These are phyloP conservation scores for Castanea crenata DNA, from an alignment of 306 rosid genomes.

Conservation along the genomic window DNA sequence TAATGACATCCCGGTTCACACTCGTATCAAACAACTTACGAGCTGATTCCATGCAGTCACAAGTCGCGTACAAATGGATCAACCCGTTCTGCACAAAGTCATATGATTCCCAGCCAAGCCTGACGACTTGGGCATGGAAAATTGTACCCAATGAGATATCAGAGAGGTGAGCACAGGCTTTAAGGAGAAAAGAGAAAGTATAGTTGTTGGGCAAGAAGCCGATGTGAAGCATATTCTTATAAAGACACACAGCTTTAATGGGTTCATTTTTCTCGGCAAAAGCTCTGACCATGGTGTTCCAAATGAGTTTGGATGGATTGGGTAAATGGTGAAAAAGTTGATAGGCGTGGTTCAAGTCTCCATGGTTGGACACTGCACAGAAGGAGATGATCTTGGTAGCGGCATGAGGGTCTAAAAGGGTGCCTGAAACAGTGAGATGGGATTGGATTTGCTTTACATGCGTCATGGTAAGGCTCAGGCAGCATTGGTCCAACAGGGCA, in stretches of 20 bases:
- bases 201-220: constrained; percentile 42
- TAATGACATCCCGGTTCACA: too few relatives aligned
- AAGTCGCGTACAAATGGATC: too few relatives aligned
- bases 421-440: constrained; percentile 37
- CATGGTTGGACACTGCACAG: constrained; percentile 12
- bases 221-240: constrained; percentile 23
- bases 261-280: constrained; percentile 30
- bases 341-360: constrained; percentile 30
- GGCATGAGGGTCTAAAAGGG: constrained; percentile 35
- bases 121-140: constrained; percentile 34
- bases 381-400: constrained; percentile 40
- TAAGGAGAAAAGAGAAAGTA: constrained; percentile 44
- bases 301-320: constrained; percentile 28
- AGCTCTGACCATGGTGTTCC: constrained; percentile 47
- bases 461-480: constrained; percentile 11
- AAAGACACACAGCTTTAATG: constrained; percentile 27
- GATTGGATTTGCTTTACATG: constrained; percentile 42
- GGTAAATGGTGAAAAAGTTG: constrained; percentile 32
- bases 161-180: constrained; percentile 31
- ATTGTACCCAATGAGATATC: constrained; percentile 23
- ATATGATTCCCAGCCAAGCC: constrained; percentile 42
- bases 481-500: constrained; percentile 32
- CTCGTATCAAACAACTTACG: too few relatives aligned
- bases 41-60: too few relatives aligned
- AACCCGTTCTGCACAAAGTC: neutral